Evolutionary conservation across 345 rosid species (phyloP).

Genomic region (rapeseed (Brassica napus)): DNA sequence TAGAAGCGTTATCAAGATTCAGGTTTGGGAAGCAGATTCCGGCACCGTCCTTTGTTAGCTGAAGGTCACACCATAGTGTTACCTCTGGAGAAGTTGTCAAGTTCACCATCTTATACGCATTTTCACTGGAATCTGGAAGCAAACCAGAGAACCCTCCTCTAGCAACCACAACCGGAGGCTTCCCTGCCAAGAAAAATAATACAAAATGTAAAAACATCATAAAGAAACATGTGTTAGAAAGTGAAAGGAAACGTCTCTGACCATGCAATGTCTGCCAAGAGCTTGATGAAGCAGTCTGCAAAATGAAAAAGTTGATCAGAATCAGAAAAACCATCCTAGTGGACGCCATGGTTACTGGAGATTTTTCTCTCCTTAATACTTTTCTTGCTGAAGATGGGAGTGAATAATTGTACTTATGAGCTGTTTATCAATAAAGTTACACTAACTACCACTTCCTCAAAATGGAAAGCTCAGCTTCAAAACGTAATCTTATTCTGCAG

Average conservation of each 20-base stretch:
- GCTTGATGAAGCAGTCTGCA: slow-evolving; percentile 28
- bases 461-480: slow-evolving; percentile 19
- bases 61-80: slow-evolving; percentile 70
- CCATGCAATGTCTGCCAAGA: slow-evolving; percentile 38
- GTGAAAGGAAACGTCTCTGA: slow-evolving; percentile 12
- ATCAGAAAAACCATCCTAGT: background rate
- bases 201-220: no score
- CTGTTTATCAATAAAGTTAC: slow-evolving; percentile 27
- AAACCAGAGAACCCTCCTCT: slow-evolving; percentile 79
- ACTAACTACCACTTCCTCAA: slow-evolving; percentile 19
- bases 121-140: slow-evolving; percentile 55
- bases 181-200: slow-evolving; percentile 44
- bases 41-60: slow-evolving; percentile 65
- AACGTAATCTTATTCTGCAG: slow-evolving; percentile 15
- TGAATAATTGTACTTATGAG: slow-evolving; percentile 17
- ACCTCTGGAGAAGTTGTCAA: slow-evolving; percentile 31
- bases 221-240: background rate
- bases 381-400: slow-evolving; percentile 17
- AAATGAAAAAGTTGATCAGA: slow-evolving; percentile 25
- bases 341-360: slow-evolving; percentile 15
- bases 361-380: background rate
- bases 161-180: slow-evolving; percentile 61
- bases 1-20: slow-evolving; percentile 51
- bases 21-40: slow-evolving; percentile 67
- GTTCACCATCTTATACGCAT: slow-evolving; percentile 43